Conservation (phyloP, 805 yeast species). For the Metschnikowia henanensis region DNA sequence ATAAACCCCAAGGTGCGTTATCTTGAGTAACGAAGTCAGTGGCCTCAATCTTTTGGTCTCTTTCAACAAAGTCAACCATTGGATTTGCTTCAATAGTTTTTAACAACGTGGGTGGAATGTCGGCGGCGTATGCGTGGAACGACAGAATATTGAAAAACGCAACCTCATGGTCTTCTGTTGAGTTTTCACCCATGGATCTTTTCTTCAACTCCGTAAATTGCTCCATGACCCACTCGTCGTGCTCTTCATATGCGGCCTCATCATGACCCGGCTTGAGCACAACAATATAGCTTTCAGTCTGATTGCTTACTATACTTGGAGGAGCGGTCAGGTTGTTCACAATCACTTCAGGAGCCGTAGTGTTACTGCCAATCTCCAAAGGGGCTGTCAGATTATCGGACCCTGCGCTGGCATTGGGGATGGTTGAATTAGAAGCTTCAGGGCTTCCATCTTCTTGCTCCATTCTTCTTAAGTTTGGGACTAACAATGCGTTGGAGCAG, state of each 20-base stretch:
- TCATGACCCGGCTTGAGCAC: slow-evolving; percentile 16
- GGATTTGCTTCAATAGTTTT: slow-evolving; percentile 15
- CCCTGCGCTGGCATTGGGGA: no score
- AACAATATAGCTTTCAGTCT: slow-evolving; percentile 13
- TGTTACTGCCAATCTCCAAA: background rate
- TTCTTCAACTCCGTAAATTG: slow-evolving; percentile 13
- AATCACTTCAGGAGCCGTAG: background rate
- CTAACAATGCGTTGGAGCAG: slow-evolving; percentile 4
- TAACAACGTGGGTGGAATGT: slow-evolving; percentile 20
- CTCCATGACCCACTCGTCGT: slow-evolving; percentile 15
- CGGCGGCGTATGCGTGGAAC: slow-evolving; percentile 23
- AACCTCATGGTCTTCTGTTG: slow-evolving; percentile 13
- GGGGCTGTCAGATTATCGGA: no score
- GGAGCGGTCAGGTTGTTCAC: background rate
- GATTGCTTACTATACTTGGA: background rate
- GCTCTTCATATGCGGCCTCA: slow-evolving; percentile 9
- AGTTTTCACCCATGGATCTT: slow-evolving; percentile 23
- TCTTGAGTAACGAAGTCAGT: slow-evolving; percentile 61
- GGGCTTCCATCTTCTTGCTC: background rate
- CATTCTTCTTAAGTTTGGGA: slow-evolving; percentile 1
- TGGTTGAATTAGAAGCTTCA: background rate
- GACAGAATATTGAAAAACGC: slow-evolving; percentile 14
- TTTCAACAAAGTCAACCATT: slow-evolving; percentile 24
- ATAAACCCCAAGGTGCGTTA: slow-evolving; percentile 94
- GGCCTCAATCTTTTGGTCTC: slow-evolving; percentile 22